phyloP scores from a whole-genome alignment of 2,329 filamentous ascomycete species.

The Huntiella abstrusa region DNA sequence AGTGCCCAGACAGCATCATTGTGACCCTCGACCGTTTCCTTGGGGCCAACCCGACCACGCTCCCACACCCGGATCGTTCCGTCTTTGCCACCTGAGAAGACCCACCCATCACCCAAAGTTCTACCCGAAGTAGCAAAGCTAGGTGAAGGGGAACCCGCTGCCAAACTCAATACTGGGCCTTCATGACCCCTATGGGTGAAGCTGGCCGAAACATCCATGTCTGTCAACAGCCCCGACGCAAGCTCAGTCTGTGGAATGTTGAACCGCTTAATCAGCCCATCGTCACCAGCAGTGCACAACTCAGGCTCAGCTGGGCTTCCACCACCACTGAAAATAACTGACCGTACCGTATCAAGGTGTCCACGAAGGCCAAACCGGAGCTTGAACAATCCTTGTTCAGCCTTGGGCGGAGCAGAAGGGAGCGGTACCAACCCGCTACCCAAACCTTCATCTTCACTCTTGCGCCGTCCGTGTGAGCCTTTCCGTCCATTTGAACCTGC shows the following conservation, averaged over 20 bases:
- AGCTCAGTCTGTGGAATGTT: slow-evolving; percentile 69
- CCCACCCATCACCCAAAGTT: slow-evolving; percentile 85
- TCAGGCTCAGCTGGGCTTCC: slow-evolving; percentile 91
- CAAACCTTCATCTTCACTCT: slow-evolving; percentile 46
- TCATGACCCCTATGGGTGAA: slow-evolving; percentile 90
- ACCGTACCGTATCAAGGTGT: slow-evolving; percentile 82
- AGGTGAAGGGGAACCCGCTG: slow-evolving; percentile 70
- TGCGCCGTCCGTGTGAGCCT: slow-evolving; percentile 55
- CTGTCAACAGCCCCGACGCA: slow-evolving; percentile 32
- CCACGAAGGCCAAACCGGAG: slow-evolving; percentile 81
- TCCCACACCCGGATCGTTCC: slow-evolving; percentile 91
- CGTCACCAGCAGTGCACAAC: slow-evolving; percentile 88
- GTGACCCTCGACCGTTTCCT: slow-evolving; percentile 83
- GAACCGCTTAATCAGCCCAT: slow-evolving; percentile 92
- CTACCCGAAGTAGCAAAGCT: slow-evolving; percentile 81
- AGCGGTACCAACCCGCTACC: no score
- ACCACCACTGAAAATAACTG: slow-evolving; percentile 90
- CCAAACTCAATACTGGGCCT: slow-evolving; percentile 73
- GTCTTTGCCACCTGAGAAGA: slow-evolving; percentile 94
- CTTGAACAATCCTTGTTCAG: slow-evolving; percentile 67
- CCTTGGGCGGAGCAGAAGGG: slow-evolving; percentile 21
- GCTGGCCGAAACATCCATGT: slow-evolving; percentile 80
- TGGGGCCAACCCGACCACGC: slow-evolving; percentile 79
- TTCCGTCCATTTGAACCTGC: slow-evolving; percentile 54
- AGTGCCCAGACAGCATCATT: slow-evolving; percentile 93